Evolutionary conservation across 805 yeast genomes (phyloP), one percentile per base, ranked within the genome.

Genomic region (Metschnikowia anglica): DNA sequence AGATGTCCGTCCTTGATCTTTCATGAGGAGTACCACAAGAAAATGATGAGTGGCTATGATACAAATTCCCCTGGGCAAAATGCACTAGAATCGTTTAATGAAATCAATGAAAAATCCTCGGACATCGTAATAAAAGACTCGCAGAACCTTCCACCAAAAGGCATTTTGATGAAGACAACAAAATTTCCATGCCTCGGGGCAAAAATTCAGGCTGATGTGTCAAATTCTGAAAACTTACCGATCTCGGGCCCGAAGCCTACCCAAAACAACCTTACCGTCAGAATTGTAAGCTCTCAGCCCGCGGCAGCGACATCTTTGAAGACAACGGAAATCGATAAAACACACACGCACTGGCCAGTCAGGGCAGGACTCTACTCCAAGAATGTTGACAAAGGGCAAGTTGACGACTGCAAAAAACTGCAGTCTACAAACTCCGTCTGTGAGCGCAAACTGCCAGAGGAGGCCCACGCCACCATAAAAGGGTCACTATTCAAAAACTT

Each of bases 1-100:
- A 10, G 11, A 2, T 48, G 51, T 19, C 51, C 48, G 3, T 42
- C 51, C 7, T 15, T 47, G 32, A 17, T 21, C 3, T 37, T 49
- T 17, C 38, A 47, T 16, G 39, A 37, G 7, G 39, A 41, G 35
- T 47, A 46, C 19, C 43, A 43, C 23, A 18, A 34, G 15, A n/a
- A 18, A 16, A 20, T 20, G 34, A 32, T 32, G 16, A 16, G n/a
- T 3, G 20, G 21, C 25, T 19, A 10, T 29, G 33, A 29, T 12
- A 26, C 16, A 9, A 10, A 10, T 10, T 26, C 16, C 5, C 29
- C 29, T n/a, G 29, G 13, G 5, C 3, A 26, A 5, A 16, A 26
- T 16, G 11, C 12, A 26, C 29, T 3, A 6, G 9, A 26, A 26
- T 5, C 3, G 6, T 4, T 26, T n/a, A n/a, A n/a, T n/a, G n/a